Evolutionary conservation across 2,329 filamentous ascomycete genomes (phyloP).

Genomic region (Aspergillus fumigatiaffinis): DNA sequence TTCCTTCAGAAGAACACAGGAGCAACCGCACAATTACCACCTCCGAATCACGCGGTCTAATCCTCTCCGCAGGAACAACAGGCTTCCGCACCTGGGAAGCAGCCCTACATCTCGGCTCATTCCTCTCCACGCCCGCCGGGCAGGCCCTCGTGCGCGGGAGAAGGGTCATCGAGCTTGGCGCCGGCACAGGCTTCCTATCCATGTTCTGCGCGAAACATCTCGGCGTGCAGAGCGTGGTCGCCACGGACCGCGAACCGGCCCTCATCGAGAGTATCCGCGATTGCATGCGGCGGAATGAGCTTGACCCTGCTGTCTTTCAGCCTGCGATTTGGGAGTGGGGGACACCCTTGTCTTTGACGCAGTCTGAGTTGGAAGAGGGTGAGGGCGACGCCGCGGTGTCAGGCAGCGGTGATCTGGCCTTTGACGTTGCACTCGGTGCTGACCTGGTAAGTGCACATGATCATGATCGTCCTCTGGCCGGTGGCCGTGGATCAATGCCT

Average conservation of each 20-base stretch:
- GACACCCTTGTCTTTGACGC: conserved; percentile 18
- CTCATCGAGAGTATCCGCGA: conserved; percentile 38
- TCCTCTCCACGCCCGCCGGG: conserved; percentile 49
- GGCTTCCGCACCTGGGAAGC: conserved; percentile 69
- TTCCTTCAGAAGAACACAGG: not conserved
- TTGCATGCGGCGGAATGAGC: conserved; percentile 34
- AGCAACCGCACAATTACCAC: conserved; percentile 28
- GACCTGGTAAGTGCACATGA: conserved; percentile 34
- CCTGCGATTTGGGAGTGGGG: conserved; percentile 44
- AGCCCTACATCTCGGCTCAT: conserved; percentile 60
- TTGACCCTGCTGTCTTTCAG: conserved; percentile 19
- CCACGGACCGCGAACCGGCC: conserved; percentile 58
- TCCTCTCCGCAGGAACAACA: conserved; percentile 57
- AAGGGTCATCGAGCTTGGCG: conserved; percentile 60
- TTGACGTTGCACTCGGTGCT: conserved; percentile 41
- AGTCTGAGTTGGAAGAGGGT: not conserved
- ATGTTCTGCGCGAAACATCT: conserved; percentile 61
- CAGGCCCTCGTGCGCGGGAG: conserved; percentile 47
- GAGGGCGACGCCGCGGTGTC: conserved; percentile 5
- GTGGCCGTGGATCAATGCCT: not conserved
- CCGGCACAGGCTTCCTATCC: conserved; percentile 63
- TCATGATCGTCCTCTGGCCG: not conserved
- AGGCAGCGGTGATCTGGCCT: conserved; percentile 8
- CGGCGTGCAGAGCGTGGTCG: conserved; percentile 50
- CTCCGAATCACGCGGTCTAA: conserved; percentile 55